Base-by-base conservation (phyloP, 2,329 filamentous ascomycete species). In the Ilyonectria robusta region DNA sequence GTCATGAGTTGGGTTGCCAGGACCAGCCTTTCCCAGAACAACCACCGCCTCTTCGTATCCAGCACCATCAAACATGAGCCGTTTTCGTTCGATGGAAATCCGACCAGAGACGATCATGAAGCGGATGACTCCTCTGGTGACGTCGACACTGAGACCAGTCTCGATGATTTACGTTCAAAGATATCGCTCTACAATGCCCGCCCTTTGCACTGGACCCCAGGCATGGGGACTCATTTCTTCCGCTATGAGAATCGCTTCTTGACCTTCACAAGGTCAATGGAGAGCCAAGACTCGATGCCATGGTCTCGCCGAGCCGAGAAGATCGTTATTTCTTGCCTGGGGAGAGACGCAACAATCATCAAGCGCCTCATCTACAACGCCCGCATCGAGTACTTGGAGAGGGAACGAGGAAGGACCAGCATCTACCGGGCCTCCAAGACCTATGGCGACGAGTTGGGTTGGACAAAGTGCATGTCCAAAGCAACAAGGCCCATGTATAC, bases 401-500 rank as follows among this genome's bases (percentile, higher is more conserved):
- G 63, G 13, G 69, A 69, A 8, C 56, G 66, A 7, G 69, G 69
- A 1, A 50, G 59, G 1, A 71, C 69, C 8, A 71, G 65, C 19
- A 69, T 71, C 31, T 71, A 58, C 11, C 62, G 66, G 2, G 59
- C 69, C 0, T 26, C 50, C 9, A 66, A 69, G 15, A 10, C n/a
- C 2, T 48, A 51, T 0, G 50, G 46, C 0, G 50, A 66, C 2
- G 62, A 69, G 3, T 55, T 66, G 8, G 6, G 26, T n/a, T 71
- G 69, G 69, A 51, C 48, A 7, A 62, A 57, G 11, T 69, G 62
- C 23, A 71, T 71, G 66, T 69, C 69, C 4, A 71, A 69, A n/a
- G 61, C 69, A 1, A 69, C 69, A 0, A 50, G 70, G 9, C 70
- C 70, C 0, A 67, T 72, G 60, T 64, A 67, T 1, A 72, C 71